Conservation (phyloP, 495 filamentous ascomycete genomes). For the Aspergillus incahuasiensis region DNA sequence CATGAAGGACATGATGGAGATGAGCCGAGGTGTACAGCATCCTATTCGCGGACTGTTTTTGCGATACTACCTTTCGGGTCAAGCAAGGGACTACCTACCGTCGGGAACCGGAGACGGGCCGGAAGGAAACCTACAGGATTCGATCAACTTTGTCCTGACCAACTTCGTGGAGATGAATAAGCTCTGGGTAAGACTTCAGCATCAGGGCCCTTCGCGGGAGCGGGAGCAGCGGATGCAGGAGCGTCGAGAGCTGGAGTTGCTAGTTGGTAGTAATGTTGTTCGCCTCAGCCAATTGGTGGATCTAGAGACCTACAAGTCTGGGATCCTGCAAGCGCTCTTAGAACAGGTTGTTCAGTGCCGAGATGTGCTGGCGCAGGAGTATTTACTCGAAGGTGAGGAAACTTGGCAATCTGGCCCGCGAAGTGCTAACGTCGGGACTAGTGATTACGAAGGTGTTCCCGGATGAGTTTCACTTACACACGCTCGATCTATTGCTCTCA, state of each 20-base stretch:
- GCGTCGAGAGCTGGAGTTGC: slow-evolving; percentile 86
- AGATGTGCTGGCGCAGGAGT: slow-evolving; percentile 95
- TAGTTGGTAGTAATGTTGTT: slow-evolving; percentile 94
- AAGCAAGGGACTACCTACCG: slow-evolving; percentile 85
- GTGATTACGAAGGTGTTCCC: slow-evolving; percentile 99
- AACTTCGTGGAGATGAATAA: slow-evolving; percentile 99
- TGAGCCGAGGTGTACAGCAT: slow-evolving; percentile 96
- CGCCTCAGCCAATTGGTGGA: slow-evolving; percentile 94
- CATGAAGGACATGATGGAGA: slow-evolving; percentile 99
- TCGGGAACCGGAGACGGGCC: slow-evolving; percentile 79
- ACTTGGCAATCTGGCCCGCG: neutral
- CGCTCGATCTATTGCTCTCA: slow-evolving; percentile 86
- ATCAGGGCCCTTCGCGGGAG: slow-evolving; percentile 95
- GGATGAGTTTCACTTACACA: slow-evolving; percentile 96
- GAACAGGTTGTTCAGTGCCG: slow-evolving; percentile 98
- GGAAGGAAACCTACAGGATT: slow-evolving; percentile 94
- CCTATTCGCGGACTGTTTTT: slow-evolving; percentile 92
- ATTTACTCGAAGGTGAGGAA: slow-evolving; percentile 74
- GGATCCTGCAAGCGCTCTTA: slow-evolving; percentile 81
- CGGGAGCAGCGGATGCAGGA: slow-evolving; percentile 90
- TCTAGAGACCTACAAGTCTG: slow-evolving; percentile 84
- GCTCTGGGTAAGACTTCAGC: slow-evolving; percentile 94
- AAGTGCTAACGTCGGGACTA: slow-evolving; percentile 22
- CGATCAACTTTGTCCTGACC: slow-evolving; percentile 92
- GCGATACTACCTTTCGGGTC: slow-evolving; percentile 90